Conservation (phyloP, 768 basidiomycete genomes). For the Naganishia vaughanmartiniae region DNA sequence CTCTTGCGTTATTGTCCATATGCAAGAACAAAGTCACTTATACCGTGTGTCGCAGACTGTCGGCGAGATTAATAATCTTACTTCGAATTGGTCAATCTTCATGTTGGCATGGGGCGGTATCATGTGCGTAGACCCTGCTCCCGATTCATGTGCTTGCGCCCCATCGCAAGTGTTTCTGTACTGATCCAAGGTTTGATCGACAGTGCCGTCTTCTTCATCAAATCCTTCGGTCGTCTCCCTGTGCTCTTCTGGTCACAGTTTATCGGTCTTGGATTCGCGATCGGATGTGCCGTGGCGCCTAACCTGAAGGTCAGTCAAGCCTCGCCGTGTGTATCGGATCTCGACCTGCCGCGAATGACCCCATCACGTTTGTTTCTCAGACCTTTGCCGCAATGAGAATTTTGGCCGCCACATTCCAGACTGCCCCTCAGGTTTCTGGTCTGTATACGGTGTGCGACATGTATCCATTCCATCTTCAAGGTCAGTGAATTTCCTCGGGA, state of each 20-base stretch:
- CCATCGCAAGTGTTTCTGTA: not conserved
- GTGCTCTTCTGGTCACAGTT: constrained; percentile 70
- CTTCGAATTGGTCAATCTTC: constrained; percentile 55
- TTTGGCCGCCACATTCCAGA: constrained; percentile 61
- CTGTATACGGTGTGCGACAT: constrained; percentile 62
- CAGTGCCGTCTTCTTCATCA: constrained; percentile 14
- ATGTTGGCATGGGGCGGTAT: constrained; percentile 61
- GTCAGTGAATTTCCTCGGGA: constrained; percentile 47
- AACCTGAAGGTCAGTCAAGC: constrained; percentile 52
- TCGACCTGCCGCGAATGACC: too few relatives aligned
- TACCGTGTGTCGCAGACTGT: constrained; percentile 50
- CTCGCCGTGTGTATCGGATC: too few relatives aligned
- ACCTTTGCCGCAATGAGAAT: constrained; percentile 64
- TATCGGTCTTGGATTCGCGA: constrained; percentile 61
- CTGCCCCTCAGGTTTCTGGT: constrained; percentile 63
- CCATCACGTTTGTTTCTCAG: not conserved
- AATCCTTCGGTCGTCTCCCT: constrained; percentile 60
- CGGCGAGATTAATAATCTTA: constrained; percentile 63
- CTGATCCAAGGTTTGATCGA: constrained; percentile 47
- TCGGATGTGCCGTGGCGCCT: constrained; percentile 64
- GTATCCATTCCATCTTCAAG: constrained; percentile 69
- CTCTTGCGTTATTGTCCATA: not conserved
- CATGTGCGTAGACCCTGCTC: constrained; percentile 52
- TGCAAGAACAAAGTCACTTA: not conserved
- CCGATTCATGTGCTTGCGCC: too few relatives aligned